These are phyloP conservation scores for Aspergillus taichungensis DNA, from an alignment of 495 filamentous ascomycete species.

Conservation along the genomic window DNA sequence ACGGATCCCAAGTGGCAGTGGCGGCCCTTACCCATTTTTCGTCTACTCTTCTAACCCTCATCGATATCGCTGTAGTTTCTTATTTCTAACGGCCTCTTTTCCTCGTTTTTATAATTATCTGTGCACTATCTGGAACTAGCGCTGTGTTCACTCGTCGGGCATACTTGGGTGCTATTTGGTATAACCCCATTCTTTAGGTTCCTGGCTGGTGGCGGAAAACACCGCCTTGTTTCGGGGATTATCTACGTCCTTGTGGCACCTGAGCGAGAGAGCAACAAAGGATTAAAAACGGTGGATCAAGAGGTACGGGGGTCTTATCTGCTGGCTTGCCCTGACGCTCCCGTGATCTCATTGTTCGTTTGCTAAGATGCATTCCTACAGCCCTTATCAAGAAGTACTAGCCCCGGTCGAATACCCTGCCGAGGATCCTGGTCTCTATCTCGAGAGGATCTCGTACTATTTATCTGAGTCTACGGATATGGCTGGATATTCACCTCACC, in stretches of 20 bases:
- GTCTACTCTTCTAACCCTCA: neutral
- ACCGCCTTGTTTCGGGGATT: conserved; percentile 8
- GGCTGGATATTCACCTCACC: conserved; percentile 5
- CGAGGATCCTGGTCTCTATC: too few relatives aligned
- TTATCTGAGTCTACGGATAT: neutral
- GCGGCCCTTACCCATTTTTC: neutral
- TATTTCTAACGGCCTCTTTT: conserved; percentile 1
- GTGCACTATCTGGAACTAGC: neutral
- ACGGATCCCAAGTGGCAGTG: neutral
- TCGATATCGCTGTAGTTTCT: neutral
- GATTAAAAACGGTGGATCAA: neutral
- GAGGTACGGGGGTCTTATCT: conserved; percentile 1
- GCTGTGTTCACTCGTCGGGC: neutral
- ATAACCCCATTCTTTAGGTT: neutral
- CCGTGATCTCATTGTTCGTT: too few relatives aligned
- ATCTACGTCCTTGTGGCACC: conserved; percentile 1
- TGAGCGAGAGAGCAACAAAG: neutral
- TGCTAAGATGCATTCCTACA: too few relatives aligned
- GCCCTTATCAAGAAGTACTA: too few relatives aligned
- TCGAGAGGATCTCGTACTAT: too few relatives aligned
- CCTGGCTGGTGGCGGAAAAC: conserved; percentile 3
- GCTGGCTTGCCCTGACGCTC: neutral
- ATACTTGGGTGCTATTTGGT: conserved; percentile 5
- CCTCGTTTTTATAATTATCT: neutral
- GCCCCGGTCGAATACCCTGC: too few relatives aligned